Evolutionary conservation across 2,329 filamentous ascomycete genomes (phyloP).

Genomic region (Penicillium digitatum): DNA sequence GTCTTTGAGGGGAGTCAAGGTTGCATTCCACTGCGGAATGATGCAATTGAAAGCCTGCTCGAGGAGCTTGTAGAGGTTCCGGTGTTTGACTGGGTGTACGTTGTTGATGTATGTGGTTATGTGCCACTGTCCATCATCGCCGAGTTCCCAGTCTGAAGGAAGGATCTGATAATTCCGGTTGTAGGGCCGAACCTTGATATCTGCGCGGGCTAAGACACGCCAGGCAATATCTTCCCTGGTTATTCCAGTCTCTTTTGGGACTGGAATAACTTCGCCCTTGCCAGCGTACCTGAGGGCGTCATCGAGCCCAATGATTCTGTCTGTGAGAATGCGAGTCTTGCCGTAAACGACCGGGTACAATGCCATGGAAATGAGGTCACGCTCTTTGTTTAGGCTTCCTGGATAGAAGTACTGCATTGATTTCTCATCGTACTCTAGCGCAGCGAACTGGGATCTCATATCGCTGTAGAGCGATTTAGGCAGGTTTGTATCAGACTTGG

Average conservation of each 20-base stretch:
- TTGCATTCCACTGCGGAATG: slow-evolving; percentile 26
- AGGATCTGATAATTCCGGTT: slow-evolving; percentile 46
- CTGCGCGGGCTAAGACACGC: slow-evolving; percentile 27
- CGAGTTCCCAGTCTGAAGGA: slow-evolving; percentile 39
- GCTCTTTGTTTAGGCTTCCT: slow-evolving; percentile 51
- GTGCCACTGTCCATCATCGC: slow-evolving; percentile 25
- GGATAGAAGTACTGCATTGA: slow-evolving; percentile 60
- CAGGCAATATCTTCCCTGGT: slow-evolving; percentile 32
- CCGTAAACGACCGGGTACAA: slow-evolving; percentile 54
- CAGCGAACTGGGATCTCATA: slow-evolving; percentile 44
- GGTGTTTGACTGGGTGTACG: slow-evolving; percentile 39
- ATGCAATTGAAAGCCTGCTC: slow-evolving; percentile 35
- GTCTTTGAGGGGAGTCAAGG: slow-evolving; percentile 31
- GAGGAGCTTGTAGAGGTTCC: slow-evolving; percentile 37
- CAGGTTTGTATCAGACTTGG: slow-evolving; percentile 53
- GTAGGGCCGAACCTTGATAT: slow-evolving; percentile 28
- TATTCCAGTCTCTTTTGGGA: slow-evolving; percentile 28
- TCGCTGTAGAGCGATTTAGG: slow-evolving; percentile 36
- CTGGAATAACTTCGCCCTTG: slow-evolving; percentile 23
- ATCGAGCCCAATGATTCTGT: slow-evolving; percentile 26
- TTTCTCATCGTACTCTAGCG: slow-evolving; percentile 50
- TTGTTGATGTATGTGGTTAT: slow-evolving; percentile 48
- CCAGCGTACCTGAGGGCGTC: slow-evolving; percentile 25
- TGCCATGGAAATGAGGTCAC: slow-evolving; percentile 62
- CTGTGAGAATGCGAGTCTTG: slow-evolving; percentile 28